phyloP scores from a whole-genome alignment of 116 monocot species.

The Phalaenopsis hybrid region DNA sequence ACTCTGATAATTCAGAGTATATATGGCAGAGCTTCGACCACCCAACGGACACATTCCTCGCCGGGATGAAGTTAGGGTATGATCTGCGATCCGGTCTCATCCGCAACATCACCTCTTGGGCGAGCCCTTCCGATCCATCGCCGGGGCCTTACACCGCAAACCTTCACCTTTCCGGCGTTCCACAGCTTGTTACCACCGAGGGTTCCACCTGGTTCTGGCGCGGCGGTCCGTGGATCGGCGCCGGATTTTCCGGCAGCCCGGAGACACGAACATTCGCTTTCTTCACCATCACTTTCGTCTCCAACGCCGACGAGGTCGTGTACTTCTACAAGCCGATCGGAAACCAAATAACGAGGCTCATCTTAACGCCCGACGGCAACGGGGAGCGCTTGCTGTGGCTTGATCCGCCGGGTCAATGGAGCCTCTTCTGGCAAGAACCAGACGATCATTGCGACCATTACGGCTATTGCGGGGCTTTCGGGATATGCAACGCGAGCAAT shows the following conservation, averaged over 20 bases:
- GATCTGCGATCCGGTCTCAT: constrained; percentile 6
- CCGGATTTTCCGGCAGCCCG: constrained; percentile 7
- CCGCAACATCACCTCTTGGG: constrained; percentile 25
- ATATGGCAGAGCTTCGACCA: constrained; percentile 65
- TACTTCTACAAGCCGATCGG: too few relatives aligned
- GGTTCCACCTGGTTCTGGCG: background rate
- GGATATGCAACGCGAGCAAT: constrained; percentile 6
- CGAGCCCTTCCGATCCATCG: constrained; percentile 14
- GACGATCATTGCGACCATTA: constrained; percentile 17
- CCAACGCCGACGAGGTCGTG: too few relatives aligned
- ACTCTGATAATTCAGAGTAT: too few relatives aligned
- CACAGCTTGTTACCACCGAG: background rate
- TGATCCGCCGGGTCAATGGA: constrained; percentile 1
- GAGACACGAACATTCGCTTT: background rate
- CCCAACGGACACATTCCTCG: constrained; percentile 41
- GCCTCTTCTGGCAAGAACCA: constrained; percentile 7
- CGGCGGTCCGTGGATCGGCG: constrained; percentile 12
- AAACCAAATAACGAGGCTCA: background rate
- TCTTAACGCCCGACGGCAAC: background rate
- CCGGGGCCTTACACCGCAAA: constrained; percentile 5
- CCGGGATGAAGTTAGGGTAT: constrained; percentile 33
- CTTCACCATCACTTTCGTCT: background rate
- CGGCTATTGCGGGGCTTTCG: constrained; percentile 11
- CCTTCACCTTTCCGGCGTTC: constrained; percentile 5
- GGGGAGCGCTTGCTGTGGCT: constrained; percentile 9